Percentiles rank a stretch among this genome's conserved stretches.
Conservation (phyloP, 257 asterid species). For the Ehretia macrophylla region DNA sequence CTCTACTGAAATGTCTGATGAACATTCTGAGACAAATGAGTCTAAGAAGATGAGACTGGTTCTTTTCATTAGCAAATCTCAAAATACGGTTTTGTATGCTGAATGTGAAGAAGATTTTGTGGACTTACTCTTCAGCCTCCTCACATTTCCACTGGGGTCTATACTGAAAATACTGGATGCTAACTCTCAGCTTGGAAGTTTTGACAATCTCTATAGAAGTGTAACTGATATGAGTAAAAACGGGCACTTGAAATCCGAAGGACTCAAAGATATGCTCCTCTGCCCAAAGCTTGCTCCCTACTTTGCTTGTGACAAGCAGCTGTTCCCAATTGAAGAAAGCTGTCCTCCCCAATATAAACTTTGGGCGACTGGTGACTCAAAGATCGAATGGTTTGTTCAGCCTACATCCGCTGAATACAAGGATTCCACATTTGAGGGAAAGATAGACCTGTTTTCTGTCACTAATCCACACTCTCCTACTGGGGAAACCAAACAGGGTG, state of each 20-base stretch:
- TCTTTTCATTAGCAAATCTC: conserved; percentile 8
- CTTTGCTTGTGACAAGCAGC: conserved; percentile 3
- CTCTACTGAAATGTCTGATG: too few species aligned
- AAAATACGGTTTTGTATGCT: conserved; percentile 4
- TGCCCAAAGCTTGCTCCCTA: conserved; percentile 14
- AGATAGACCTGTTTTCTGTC: not conserved
- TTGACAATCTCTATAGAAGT: too few species aligned
- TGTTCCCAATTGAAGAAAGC: conserved; percentile 6
- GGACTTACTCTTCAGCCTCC: too few species aligned
- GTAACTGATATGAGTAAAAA: too few species aligned
- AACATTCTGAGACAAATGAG: too few species aligned
- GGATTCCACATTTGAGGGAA: not conserved
- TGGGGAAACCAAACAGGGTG: not conserved
- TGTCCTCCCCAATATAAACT: not conserved
- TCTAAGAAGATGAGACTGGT: conserved; percentile 2
- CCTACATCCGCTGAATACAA: not conserved
- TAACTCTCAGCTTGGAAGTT: too few species aligned
- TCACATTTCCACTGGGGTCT: too few species aligned
- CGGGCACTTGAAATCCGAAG: too few species aligned
- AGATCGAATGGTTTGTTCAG: not conserved
- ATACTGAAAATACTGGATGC: too few species aligned
- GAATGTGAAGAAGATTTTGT: too few species aligned
- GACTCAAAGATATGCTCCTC: too few species aligned
- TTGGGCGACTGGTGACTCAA: not conserved
- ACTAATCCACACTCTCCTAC: not conserved